These are phyloP conservation scores for Posidonia australis DNA, from an alignment of 106 monocot genomes.

Conservation along the genomic window DNA sequence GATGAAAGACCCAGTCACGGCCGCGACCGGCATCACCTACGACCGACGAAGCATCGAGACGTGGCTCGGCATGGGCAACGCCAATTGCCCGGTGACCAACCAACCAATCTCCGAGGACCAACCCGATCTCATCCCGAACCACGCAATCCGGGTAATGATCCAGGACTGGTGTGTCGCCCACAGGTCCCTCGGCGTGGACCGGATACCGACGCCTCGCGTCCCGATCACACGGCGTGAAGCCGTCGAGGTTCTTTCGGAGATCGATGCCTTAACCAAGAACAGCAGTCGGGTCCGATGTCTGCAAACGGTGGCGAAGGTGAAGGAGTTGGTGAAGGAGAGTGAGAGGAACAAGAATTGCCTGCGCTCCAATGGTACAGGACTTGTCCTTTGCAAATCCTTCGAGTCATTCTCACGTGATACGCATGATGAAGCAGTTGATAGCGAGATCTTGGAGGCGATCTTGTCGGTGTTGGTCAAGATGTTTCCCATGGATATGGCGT, in stretches of 20 bases:
- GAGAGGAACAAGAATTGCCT: slow-evolving; percentile 26
- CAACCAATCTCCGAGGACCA: not conserved
- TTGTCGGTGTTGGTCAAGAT: slow-evolving; percentile 28
- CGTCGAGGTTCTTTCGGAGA: slow-evolving; percentile 4
- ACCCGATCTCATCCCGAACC: slow-evolving; percentile 20
- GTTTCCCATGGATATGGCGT: slow-evolving; percentile 37
- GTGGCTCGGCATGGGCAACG: slow-evolving; percentile 58
- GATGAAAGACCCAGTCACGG: slow-evolving; percentile 68
- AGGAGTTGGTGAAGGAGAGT: slow-evolving; percentile 18
- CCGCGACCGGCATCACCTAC: slow-evolving; percentile 65
- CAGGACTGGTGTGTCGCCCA: slow-evolving; percentile 35
- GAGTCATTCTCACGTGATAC: not conserved
- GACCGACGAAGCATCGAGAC: slow-evolving; percentile 65
- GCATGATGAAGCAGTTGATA: not conserved
- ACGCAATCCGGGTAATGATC: slow-evolving; percentile 21
- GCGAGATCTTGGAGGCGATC: slow-evolving; percentile 33
- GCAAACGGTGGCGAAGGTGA: slow-evolving; percentile 9
- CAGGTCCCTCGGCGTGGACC: slow-evolving; percentile 14
- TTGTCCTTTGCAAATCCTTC: slow-evolving; percentile 8
- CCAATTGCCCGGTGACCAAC: slow-evolving; percentile 48
- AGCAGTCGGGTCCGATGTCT: slow-evolving; percentile 2
- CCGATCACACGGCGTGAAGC: slow-evolving; percentile 5
- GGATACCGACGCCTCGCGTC: slow-evolving; percentile 28
- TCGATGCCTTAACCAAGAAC: not conserved
- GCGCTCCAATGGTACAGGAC: slow-evolving; percentile 11